Evolutionary conservation across 306 rosid genomes (phyloP).

Genomic region (Luffa acutangula): DNA sequence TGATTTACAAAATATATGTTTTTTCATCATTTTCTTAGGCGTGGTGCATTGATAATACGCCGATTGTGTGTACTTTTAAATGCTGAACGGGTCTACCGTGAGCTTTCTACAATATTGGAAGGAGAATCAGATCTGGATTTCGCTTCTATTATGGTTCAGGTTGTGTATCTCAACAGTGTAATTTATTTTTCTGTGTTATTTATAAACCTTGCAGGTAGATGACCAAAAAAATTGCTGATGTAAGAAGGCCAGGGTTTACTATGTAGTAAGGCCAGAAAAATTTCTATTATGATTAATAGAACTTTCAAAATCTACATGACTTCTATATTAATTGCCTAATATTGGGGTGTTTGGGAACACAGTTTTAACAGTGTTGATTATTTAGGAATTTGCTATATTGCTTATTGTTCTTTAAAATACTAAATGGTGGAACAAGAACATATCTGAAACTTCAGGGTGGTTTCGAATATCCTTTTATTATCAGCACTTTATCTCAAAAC

Average conservation of each 20-base stretch:
- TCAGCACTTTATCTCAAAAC: neutral
- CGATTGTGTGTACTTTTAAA: conserved; percentile 88
- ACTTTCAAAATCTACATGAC: neutral
- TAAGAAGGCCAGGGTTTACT: neutral
- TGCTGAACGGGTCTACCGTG: conserved; percentile 91
- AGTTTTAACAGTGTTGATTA: neutral
- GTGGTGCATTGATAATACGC: conserved; percentile 92
- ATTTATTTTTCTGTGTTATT: conserved; percentile 9
- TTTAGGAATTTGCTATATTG: neutral
- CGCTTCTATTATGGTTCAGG: conserved; percentile 96
- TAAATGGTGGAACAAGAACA: neutral
- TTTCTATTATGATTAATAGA: neutral
- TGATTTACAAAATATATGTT: conserved; percentile 1
- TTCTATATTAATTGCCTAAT: neutral
- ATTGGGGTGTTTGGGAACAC: neutral
- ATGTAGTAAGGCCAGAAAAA: neutral
- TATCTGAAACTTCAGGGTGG: neutral
- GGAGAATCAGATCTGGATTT: conserved; percentile 79
- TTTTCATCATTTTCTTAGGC: conserved; percentile 37
- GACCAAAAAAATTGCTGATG: neutral
- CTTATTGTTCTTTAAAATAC: neutral
- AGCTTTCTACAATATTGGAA: conserved; percentile 78
- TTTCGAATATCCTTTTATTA: neutral
- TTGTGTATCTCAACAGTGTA: conserved; percentile 17
- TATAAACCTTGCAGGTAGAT: neutral